A percentile compares a stretch with the other conserved stretches of the same genome.
phyloP scores from a whole-genome alignment of 352 stramenopile genomes.

The Phytophthora brassicae region DNA sequence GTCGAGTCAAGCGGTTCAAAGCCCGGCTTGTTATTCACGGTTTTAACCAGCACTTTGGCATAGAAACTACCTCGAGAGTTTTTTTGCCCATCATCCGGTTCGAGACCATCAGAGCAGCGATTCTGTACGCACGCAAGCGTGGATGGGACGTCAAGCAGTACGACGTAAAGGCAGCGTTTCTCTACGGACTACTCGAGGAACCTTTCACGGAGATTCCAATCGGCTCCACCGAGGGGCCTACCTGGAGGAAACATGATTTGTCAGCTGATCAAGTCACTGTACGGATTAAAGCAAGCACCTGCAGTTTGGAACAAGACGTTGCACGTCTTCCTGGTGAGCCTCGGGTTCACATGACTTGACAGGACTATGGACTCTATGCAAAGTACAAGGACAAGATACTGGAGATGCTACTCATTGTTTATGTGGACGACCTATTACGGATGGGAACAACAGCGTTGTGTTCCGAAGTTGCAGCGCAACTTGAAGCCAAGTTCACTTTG shows the following conservation, averaged over 20 bases:
- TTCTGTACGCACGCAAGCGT: slow-evolving; percentile 8
- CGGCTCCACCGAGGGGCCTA: no score
- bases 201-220: no score
- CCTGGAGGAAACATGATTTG: no score
- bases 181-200: no score
- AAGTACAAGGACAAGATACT: not conserved
- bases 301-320: no score
- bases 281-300: no score
- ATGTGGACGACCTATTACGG: not conserved
- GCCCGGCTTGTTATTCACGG: no score
- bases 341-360: no score
- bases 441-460: not conserved
- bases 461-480: not conserved
- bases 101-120: slow-evolving; percentile 7
- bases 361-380: not conserved
- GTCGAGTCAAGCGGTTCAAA: not conserved
- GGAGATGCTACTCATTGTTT: slow-evolving; percentile 11
- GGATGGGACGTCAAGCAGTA: slow-evolving; percentile 18
- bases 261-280: no score
- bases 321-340: no score
- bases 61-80: slow-evolving; percentile 16
- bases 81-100: slow-evolving; percentile 20
- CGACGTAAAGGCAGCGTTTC: slow-evolving; percentile 17
- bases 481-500: not conserved
- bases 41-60: not conserved